Evolutionary conservation across 345 rosid genomes (phyloP).

Genomic region (Balakata baccata): DNA sequence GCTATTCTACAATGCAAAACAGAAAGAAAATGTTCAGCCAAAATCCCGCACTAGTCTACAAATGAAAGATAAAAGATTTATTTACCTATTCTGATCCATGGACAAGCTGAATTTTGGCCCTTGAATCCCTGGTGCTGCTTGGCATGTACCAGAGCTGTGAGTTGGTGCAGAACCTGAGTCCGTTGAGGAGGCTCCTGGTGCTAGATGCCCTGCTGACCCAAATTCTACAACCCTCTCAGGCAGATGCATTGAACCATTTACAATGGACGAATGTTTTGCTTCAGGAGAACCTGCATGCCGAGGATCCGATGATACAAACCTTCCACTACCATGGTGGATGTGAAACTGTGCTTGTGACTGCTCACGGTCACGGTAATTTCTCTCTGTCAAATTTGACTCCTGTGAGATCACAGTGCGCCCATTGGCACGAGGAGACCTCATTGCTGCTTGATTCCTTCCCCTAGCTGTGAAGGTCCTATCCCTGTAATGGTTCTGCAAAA

Average conservation of each 20-base stretch:
- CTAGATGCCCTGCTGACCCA: constrained; percentile 40
- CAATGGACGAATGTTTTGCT: constrained; percentile 27
- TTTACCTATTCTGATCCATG: constrained; percentile 54
- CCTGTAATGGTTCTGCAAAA: constrained; percentile 73
- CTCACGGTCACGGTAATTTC: constrained; percentile 46
- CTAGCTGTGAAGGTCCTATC: constrained; percentile 43
- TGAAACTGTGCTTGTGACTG: constrained; percentile 28
- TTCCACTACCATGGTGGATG: constrained; percentile 37
- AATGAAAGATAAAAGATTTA: not conserved
- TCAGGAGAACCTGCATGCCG: constrained; percentile 41
- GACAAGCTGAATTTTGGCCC: constrained; percentile 34
- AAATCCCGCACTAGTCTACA: constrained; percentile 1
- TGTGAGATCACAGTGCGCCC: constrained; percentile 32
- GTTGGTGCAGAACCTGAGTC: constrained; percentile 26
- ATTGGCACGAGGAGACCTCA: constrained; percentile 59
- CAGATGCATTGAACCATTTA: constrained; percentile 45
- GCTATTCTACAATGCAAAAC: constrained; percentile 43
- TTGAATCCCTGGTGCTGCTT: constrained; percentile 21
- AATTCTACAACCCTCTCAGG: constrained; percentile 41
- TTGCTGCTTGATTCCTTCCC: constrained; percentile 50
- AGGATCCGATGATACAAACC: constrained; percentile 40
- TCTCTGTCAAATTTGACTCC: constrained; percentile 46
- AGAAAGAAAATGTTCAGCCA: constrained; percentile 16
- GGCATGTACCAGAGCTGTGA: constrained; percentile 26
- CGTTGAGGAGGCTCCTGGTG: constrained; percentile 15